Base-by-base conservation (phyloP, 352 stramenopile genomes). In the Pythium diclinum region DNA sequence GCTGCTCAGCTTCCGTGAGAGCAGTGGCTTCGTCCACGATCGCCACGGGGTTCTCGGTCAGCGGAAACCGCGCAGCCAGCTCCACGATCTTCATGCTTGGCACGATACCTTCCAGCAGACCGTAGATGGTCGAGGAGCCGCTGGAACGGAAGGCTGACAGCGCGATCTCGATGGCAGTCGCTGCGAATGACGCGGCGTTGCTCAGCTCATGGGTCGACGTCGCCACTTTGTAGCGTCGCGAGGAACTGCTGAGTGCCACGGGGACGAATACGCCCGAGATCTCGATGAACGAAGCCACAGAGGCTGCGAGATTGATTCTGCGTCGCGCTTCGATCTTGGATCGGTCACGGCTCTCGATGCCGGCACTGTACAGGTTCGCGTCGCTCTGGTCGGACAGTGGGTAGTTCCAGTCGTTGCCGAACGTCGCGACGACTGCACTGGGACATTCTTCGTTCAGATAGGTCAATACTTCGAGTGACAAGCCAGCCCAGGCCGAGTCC, bases 361-460 rank as follows among this genome's bases (percentile, higher is more conserved):
- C 71, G 6, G 74, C 65, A 49, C 68, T 68, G 54, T 83, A 88
- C 17, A 82, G 17, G 25, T 78, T 81, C 38, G 72, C 65, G 14
- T 69, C 60, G 54, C 76, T 77, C 32, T 87, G 74, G 33, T 78
- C 78, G 10, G 64, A 61, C 34, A 92, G 72, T 19, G 83, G 83
- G 54, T 92, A 91, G 28, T 56, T 66, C 79, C 80, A 93, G 63
- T 93, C 84, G 49, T 89, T 93, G n/a, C 76, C 84, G 25, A 90
- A 74, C 23, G 78, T 71, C 19, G 73, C 63, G 17, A 85, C 67
- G 30, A 88, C 74, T 5, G 74, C 78, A 33, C 79, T 75, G 0
- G 83, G 77, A 40, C 84, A 93, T 56, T 95, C 86, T 47, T 95
- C 86, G 9, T 56, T 60, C 4, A 93, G 47, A 56, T 92, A 91